Evolutionary conservation across 2,329 filamentous ascomycete species (phyloP).

Genomic region (Fusarium gaditjirri): DNA sequence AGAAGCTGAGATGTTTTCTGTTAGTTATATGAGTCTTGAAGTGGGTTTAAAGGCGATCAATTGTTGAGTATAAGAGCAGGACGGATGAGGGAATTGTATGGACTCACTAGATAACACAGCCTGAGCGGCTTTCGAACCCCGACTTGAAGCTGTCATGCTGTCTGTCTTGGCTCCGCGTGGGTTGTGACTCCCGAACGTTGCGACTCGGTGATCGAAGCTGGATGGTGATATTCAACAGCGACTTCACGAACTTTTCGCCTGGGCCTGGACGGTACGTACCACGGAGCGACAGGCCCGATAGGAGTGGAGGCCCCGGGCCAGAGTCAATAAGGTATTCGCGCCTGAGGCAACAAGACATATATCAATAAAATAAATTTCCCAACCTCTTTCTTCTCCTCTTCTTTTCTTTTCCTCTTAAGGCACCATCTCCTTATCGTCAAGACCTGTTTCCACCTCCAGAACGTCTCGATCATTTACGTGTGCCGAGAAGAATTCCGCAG

Average conservation of each 20-base stretch:
- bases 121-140: conserved; percentile 62
- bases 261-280: conserved; percentile 42
- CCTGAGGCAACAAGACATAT: conserved; percentile 44
- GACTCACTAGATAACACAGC: conserved; percentile 62
- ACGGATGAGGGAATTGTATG: background rate
- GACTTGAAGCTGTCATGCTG: conserved; percentile 65
- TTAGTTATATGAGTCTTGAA: conserved; percentile 17
- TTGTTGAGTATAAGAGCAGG: background rate
- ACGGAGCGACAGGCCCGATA: background rate
- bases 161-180: conserved; percentile 13
- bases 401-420: conserved; percentile 61
- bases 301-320: background rate
- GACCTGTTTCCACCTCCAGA: conserved; percentile 73
- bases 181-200: conserved; percentile 24
- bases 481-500: conserved; percentile 85
- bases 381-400: conserved; percentile 26
- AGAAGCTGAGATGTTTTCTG: conserved; percentile 36
- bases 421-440: conserved; percentile 97
- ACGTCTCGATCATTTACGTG: conserved; percentile 89
- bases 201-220: conserved; percentile 26
- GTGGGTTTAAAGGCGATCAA: background rate
- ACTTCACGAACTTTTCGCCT: conserved; percentile 44
- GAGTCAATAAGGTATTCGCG: conserved; percentile 5
- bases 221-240: conserved; percentile 36
- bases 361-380: conserved; percentile 21